A percentile compares a stretch with the other conserved stretches of the same genome.
phyloP scores from a whole-genome alignment of 768 basidiomycete species.

The Kwoniella europaea region DNA sequence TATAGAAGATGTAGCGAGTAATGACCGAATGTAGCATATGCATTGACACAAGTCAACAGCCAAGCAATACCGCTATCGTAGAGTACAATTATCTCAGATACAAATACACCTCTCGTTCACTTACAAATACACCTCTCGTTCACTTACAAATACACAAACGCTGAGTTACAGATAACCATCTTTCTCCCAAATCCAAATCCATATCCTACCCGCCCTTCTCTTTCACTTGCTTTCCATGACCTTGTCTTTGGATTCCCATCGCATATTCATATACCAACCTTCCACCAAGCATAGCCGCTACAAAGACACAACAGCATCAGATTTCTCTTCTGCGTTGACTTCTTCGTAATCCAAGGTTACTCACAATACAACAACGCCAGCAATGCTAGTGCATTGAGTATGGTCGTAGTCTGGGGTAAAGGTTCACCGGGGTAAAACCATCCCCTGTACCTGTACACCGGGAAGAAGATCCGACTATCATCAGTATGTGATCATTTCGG shows the following conservation, averaged over 20 bases:
- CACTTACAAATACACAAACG: no score
- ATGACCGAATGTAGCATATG: no score
- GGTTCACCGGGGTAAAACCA: slow-evolving; percentile 31
- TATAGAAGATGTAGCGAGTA: no score
- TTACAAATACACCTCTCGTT: no score
- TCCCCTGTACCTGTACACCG: slow-evolving; percentile 43
- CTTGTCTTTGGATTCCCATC: slow-evolving; percentile 56
- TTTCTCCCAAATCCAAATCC: not conserved
- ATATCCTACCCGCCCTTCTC: slow-evolving; percentile 28
- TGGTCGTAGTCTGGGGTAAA: slow-evolving; percentile 37
- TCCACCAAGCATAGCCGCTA: slow-evolving; percentile 53
- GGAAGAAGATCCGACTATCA: not conserved
- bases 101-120: no score
- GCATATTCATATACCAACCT: slow-evolving; percentile 55
- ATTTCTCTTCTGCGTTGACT: not conserved
- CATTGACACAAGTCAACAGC: no score
- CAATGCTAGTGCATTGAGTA: slow-evolving; percentile 42
- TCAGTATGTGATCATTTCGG: not conserved
- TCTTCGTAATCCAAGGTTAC: not conserved
- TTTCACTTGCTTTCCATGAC: slow-evolving; percentile 47
- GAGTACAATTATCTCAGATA: no score
- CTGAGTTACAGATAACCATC: no score
- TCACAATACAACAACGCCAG: slow-evolving; percentile 49
- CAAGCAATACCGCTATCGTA: no score
- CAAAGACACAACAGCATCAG: not conserved